Base-by-base conservation (phyloP, 176 grass and related monocot species). In the Tillandsia leiboldiana region DNA sequence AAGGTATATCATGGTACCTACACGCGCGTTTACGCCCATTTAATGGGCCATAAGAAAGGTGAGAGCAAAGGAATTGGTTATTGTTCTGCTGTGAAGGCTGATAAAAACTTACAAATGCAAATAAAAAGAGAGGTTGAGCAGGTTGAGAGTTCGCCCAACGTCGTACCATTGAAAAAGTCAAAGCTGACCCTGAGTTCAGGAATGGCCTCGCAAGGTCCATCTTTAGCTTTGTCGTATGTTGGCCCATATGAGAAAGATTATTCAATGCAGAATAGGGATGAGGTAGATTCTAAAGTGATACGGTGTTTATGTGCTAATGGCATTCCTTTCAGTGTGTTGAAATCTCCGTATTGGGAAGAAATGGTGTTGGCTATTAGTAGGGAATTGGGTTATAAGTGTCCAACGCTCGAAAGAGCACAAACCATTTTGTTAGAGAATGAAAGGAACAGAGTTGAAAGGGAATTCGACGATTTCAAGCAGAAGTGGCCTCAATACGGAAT, bases 101-200 rank as follows among this genome's bases (percentile, higher is more conserved):
- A 77, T 47, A 77, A 77, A 61, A 77, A 77, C 54, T 53, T 77
- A 27, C 75, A 77, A 57, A 77, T 77, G 75, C 75, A 77, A 67
- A 77, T 69, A 77, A 77, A 77, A 29, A 77, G 66, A 69, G 75
- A 77, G 69, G 75, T 77, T 26, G 75, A 77, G 66, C 65, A 77
- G 17, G 75, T 77, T 27, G 75, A 77, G 64, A 77, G 53, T 23
- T 69, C 75, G 29, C 75, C 75, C 2, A 77, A 77, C 13, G 42
- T 77, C 69, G 75, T 77, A 59, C 75, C 75, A 10, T 47, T 77
- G 65, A 69, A 67, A 66, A 77, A 77, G 17, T 77, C 75, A 77
- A 77, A 77, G 66, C 75, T 77, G 3, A 77, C 49, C 17, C 12
- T 53, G 59, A 27, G 15, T 50, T 77, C 65, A 61, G 75, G 53